These are phyloP conservation scores for Coemansia erecta DNA, from an alignment of 192 early-diverging fungal species.

Conservation along the genomic window DNA sequence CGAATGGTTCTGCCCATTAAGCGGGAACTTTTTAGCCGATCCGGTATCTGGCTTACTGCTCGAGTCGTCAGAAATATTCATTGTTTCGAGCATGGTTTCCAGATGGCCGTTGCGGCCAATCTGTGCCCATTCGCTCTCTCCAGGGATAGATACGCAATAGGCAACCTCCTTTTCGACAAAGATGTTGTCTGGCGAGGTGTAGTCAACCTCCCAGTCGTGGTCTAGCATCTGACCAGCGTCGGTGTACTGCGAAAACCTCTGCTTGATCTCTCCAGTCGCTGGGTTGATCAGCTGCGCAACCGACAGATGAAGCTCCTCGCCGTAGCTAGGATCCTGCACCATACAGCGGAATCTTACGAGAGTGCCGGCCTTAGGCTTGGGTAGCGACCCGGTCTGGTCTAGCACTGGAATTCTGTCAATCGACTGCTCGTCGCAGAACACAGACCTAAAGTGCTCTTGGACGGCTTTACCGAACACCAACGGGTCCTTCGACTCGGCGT, in stretches of 20 bases:
- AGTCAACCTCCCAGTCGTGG: constrained; percentile 47
- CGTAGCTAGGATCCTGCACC: constrained; percentile 77
- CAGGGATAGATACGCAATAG: constrained; percentile 73
- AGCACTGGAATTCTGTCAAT: constrained; percentile 31
- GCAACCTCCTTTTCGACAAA: constrained; percentile 64
- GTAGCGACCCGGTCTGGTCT: background rate
- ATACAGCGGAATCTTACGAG: constrained; percentile 77
- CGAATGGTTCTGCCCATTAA: constrained; percentile 56
- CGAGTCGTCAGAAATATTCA: constrained; percentile 10
- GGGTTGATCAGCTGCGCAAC: constrained; percentile 33
- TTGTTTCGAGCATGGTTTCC: constrained; percentile 35
- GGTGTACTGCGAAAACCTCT: constrained; percentile 49
- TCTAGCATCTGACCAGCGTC: constrained; percentile 33
- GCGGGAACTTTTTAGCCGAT: constrained; percentile 57
- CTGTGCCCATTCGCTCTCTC: constrained; percentile 60
- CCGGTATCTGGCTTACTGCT: background rate
- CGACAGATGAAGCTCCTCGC: constrained; percentile 59
- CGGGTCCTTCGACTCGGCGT: background rate
- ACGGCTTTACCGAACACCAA: constrained; percentile 24
- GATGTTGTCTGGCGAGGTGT: constrained; percentile 29
- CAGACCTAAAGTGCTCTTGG: constrained; percentile 23
- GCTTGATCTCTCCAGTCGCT: constrained; percentile 37
- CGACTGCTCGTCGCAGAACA: constrained; percentile 15
- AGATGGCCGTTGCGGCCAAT: constrained; percentile 1
- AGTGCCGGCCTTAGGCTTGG: constrained; percentile 18